Percentiles rank a stretch among this genome's conserved stretches.
These are phyloP conservation scores for Cenchrus fungigraminus DNA, from an alignment of 176 grass and related monocot species.

Conservation along the genomic window DNA sequence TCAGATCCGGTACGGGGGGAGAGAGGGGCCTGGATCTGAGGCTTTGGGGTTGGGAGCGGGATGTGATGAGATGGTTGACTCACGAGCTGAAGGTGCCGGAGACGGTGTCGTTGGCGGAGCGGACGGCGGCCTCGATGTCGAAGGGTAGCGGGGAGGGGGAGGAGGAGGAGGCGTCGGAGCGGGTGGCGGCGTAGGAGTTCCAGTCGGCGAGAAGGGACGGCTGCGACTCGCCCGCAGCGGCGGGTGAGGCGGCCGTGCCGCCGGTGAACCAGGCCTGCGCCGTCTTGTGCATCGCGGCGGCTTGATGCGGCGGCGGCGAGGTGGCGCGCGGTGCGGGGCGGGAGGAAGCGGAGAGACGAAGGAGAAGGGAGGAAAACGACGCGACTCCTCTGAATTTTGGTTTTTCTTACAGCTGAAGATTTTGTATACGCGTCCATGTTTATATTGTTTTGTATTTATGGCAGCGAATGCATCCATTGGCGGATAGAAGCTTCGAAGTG, in stretches of 20 bases:
- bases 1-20: not conserved
- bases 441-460: no score
- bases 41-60: not conserved
- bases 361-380: conserved; percentile 6
- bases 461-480: no score
- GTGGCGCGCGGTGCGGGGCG: not conserved
- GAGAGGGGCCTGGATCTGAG: conserved; percentile 21
- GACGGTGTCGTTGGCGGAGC: conserved; percentile 90
- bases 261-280: conserved; percentile 93
- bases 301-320: not conserved
- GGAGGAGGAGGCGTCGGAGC: conserved; percentile 50
- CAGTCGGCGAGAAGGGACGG: conserved; percentile 89
- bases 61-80: not conserved
- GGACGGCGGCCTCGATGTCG: conserved; percentile 90
- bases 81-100: conserved; percentile 92
- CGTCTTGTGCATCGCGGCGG: conserved; percentile 68
- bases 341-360: not conserved
- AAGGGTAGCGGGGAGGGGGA: conserved; percentile 71
- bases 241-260: conserved; percentile 32
- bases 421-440: no score
- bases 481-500: no score
- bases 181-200: conserved; percentile 86
- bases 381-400: not conserved
- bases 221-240: conserved; percentile 40
- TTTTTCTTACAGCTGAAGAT: not conserved